Evolutionary conservation across 2,329 filamentous ascomycete genomes (phyloP), one percentile per base, ranked within the genome.

Genomic region (Zarea fungicola): DNA sequence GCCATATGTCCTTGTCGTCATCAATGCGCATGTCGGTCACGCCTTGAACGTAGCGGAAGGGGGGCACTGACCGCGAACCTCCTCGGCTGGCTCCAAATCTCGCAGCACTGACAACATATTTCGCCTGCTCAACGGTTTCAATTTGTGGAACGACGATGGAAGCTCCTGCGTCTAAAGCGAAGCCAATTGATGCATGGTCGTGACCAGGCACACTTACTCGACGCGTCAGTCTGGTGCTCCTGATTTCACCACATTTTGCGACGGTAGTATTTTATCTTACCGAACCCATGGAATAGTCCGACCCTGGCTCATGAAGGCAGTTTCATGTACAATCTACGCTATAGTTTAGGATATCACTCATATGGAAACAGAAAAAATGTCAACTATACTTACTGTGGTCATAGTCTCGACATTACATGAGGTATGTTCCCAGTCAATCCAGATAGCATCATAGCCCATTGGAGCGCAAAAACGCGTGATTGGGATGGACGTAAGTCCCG

Each of bases 101-200:
- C 53, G 71, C 62, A 1, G 70, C 58, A 3, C 70, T 68, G 16
- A 69, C 51, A 28, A 72, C 62, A 55, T 73, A 65, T 48, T 68
- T 65, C 8, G 69, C 70, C 56, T 76, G 62, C 55, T 66, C 67
- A 42, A 74, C 71, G 2, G 71, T 76, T 29, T 74, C 70, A 48
- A 76, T 64, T 49, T 75, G 73, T 2, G 73, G 73, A 28, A 74
- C 52, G 19, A 76, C 61, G 49, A 76, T 63, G 50, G 63, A 68
- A n/a, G 72, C 73, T n/a, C 73, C 73, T 1, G 70, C 70, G 55
- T 75, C 73, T 5, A 76, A 62, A 6, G 71, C 73, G 48, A 63
- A 74, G 10, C 69, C 71, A 48, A 76, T 74, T 16, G 64, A 58
- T 7, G 69, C 70, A 56, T 75, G 72, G 43, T 73, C 71, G 51